Conservation (phyloP, 2,329 filamentous ascomycete genomes). For the Phaeosphaeriaceae sp. region DNA sequence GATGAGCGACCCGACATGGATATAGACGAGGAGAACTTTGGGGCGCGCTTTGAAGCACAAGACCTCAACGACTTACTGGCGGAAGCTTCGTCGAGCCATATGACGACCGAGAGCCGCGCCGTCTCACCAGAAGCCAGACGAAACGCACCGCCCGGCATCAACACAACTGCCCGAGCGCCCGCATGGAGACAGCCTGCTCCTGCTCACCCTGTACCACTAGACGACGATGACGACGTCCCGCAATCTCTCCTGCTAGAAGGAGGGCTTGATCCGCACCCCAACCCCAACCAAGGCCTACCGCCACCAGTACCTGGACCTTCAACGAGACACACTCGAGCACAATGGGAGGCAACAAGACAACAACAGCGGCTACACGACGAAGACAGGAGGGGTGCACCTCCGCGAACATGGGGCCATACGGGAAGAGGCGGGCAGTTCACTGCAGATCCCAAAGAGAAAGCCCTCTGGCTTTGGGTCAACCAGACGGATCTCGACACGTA, state of each 20-base stretch:
- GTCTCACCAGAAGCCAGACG: slow-evolving; percentile 44
- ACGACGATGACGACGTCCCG: slow-evolving; percentile 64
- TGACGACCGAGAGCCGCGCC: slow-evolving; percentile 52
- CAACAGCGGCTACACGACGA: slow-evolving; percentile 55
- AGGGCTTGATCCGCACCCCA: slow-evolving; percentile 44
- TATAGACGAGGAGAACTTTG: slow-evolving; percentile 58
- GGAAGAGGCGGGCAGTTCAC: slow-evolving; percentile 35
- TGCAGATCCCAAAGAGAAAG: slow-evolving; percentile 72
- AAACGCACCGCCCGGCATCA: slow-evolving; percentile 36
- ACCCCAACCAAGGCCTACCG: slow-evolving; percentile 38
- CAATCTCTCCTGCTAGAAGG: slow-evolving; percentile 68
- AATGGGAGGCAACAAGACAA: slow-evolving; percentile 58
- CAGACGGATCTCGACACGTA: slow-evolving; percentile 89
- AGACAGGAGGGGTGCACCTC: slow-evolving; percentile 18
- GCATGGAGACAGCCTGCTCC: slow-evolving; percentile 46
- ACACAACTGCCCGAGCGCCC: slow-evolving; percentile 38
- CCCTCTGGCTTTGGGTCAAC: slow-evolving; percentile 93
- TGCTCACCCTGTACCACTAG: slow-evolving; percentile 34
- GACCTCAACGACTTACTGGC: slow-evolving; percentile 64
- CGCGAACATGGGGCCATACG: slow-evolving; percentile 29
- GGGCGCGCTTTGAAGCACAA: slow-evolving; percentile 61
- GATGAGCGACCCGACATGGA: slow-evolving; percentile 56
- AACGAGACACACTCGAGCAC: slow-evolving; percentile 53
- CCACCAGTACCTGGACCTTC: slow-evolving; percentile 54
- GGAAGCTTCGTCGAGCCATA: slow-evolving; percentile 58